Evolutionary conservation across 495 filamentous ascomycete genomes (phyloP).

Genomic region (Xylaria curta): DNA sequence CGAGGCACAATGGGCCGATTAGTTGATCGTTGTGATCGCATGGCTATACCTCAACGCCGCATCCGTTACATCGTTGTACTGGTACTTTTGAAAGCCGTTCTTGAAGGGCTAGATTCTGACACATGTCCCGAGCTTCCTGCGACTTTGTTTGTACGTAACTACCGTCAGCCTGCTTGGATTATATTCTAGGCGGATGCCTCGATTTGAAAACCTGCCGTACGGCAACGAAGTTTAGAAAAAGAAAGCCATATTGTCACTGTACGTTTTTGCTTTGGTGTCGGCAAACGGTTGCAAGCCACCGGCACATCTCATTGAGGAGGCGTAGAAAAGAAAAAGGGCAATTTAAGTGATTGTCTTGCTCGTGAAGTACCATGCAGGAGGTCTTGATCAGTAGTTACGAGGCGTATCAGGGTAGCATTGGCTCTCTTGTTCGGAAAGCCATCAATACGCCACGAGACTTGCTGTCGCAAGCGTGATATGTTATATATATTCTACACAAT

Average conservation of each 20-base stretch:
- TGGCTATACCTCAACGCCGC: not conserved
- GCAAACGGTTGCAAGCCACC: not conserved
- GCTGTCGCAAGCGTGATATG: constrained; percentile 1
- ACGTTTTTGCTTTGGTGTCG: not conserved
- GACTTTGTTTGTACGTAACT: not conserved
- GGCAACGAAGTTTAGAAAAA: not conserved
- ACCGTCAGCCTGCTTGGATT: not conserved
- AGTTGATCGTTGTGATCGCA: not conserved
- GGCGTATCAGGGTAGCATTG: constrained; percentile 8
- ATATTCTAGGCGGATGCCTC: not conserved
- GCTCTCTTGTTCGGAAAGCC: constrained; percentile 6
- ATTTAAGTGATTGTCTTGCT: not conserved
- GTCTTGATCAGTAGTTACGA: constrained; percentile 5
- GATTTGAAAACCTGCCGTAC: not conserved
- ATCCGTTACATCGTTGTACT: not conserved
- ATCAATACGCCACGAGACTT: constrained; percentile 3
- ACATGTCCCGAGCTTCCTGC: not conserved
- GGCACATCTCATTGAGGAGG: constrained; percentile 12
- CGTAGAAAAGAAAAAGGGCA: constrained; percentile 8
- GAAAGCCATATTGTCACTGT: not conserved
- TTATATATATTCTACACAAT: not conserved
- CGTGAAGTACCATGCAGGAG: constrained; percentile 12
- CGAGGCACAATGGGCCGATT: not conserved
- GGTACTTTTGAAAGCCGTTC: not conserved
- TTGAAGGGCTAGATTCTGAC: not conserved